Conservation (phyloP, 2,329 filamentous ascomycete species). For the Sporothrix inflata region DNA sequence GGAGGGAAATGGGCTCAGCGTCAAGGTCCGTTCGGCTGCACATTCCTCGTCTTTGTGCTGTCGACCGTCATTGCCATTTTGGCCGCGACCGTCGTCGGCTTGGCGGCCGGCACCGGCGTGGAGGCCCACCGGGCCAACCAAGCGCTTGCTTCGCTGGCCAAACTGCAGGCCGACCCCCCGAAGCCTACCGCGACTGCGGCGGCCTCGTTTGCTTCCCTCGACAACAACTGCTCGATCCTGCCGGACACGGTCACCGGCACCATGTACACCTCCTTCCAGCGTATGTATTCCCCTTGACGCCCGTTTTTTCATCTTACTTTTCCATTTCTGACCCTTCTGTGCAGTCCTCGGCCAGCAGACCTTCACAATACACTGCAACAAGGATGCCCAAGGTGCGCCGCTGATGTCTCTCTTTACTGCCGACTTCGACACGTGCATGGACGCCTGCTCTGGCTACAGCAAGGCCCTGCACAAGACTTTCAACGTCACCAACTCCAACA, state of each 20-base stretch:
- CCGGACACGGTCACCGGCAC: constrained; percentile 44
- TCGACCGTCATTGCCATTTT: constrained; percentile 47
- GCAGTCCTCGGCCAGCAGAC: constrained; percentile 44
- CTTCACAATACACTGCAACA: constrained; percentile 51
- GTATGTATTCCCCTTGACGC: constrained; percentile 38
- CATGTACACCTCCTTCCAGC: constrained; percentile 44
- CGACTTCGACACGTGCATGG: constrained; percentile 51
- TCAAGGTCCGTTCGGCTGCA: constrained; percentile 41
- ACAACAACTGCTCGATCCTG: constrained; percentile 47
- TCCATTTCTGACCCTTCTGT: no score
- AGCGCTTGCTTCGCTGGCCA: constrained; percentile 35
- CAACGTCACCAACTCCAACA: constrained; percentile 36
- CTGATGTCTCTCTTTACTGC: constrained; percentile 49
- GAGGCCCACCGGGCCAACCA: constrained; percentile 46
- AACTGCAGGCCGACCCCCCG: not conserved
- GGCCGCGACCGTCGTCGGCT: constrained; percentile 47
- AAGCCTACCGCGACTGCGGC: constrained; percentile 30
- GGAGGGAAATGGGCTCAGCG: not conserved
- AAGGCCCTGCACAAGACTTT: constrained; percentile 36
- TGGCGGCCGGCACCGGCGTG: constrained; percentile 51
- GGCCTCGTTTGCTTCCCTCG: constrained; percentile 40
- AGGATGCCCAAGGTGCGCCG: constrained; percentile 44
- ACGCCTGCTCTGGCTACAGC: constrained; percentile 50
- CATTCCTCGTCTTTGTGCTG: constrained; percentile 47
- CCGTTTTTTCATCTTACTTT: not conserved